Percentiles rank a stretch among this genome's conserved stretches.
phyloP scores from a whole-genome alignment of 2,329 filamentous ascomycete species.

The Fusarium lateritium region DNA sequence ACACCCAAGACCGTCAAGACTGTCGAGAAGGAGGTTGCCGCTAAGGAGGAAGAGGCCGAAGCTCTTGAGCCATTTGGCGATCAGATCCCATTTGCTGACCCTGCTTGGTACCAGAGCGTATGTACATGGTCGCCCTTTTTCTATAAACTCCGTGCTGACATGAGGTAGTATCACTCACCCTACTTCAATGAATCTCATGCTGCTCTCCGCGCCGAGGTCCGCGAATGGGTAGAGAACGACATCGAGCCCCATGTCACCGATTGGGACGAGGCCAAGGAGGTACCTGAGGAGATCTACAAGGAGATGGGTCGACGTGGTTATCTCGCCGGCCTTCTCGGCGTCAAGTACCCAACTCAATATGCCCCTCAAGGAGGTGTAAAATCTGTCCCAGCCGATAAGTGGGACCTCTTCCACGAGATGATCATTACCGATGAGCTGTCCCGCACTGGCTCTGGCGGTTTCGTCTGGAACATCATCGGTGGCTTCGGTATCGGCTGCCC shows the following conservation, averaged over 20 bases:
- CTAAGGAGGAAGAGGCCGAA: constrained; percentile 70
- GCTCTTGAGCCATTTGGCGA: constrained; percentile 88
- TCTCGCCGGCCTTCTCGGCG: constrained; percentile 89
- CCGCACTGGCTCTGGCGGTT: constrained; percentile 87
- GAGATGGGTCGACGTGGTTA: constrained; percentile 95
- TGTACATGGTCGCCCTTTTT: constrained; percentile 53
- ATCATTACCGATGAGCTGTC: constrained; percentile 95
- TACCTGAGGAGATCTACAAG: constrained; percentile 92
- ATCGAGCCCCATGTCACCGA: constrained; percentile 94
- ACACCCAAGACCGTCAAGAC: constrained; percentile 55
- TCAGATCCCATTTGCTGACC: constrained; percentile 92
- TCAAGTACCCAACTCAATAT: constrained; percentile 84
- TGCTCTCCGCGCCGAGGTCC: constrained; percentile 89
- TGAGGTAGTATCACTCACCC: constrained; percentile 87
- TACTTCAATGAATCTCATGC: constrained; percentile 97
- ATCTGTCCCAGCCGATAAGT: constrained; percentile 87
- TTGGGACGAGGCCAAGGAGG: constrained; percentile 96
- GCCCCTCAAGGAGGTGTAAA: constrained; percentile 76
- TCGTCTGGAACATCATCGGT: constrained; percentile 97
- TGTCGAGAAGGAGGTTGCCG: constrained; percentile 62
- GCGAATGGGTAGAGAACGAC: constrained; percentile 90
- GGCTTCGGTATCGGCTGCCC: constrained; percentile 97
- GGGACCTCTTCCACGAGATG: constrained; percentile 99
- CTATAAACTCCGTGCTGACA: constrained; percentile 18
- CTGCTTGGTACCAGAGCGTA: constrained; percentile 94